Conservation (phyloP, 441 rosid genomes). For the Syzygium malaccense region DNA sequence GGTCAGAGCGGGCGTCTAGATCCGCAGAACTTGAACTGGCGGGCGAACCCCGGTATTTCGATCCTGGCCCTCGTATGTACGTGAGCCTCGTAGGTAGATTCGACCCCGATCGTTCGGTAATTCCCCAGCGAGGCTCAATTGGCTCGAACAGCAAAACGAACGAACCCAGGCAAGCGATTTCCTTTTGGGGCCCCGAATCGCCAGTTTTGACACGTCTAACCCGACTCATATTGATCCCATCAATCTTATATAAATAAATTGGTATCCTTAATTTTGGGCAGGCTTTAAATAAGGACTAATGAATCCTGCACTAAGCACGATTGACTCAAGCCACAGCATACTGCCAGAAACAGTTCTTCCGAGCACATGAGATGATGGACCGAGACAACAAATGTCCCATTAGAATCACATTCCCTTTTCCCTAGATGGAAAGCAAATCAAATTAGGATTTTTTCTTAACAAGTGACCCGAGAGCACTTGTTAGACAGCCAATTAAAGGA, state of each 20-base stretch:
- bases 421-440: not conserved
- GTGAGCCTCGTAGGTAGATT: no score
- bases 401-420: fast-evolving
- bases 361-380: no score
- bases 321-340: no score
- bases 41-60: not conserved
- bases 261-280: not conserved
- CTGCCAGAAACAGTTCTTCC: no score
- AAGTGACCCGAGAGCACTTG: not conserved
- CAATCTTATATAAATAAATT: not conserved
- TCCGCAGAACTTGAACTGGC: not conserved
- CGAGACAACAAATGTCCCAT: fast-evolving
- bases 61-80: not conserved
- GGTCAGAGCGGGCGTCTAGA: not conserved
- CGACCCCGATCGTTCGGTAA: not conserved
- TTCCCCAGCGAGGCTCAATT: not conserved
- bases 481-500: not conserved
- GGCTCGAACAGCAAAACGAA: not conserved
- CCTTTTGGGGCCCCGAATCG: not conserved
- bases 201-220: not conserved
- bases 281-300: not conserved
- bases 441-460: not conserved
- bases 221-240: not conserved
- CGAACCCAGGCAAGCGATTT: not conserved
- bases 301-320: no score